Base-by-base conservation (phyloP, 148 eudicot genomes). In the Silene conica region DNA sequence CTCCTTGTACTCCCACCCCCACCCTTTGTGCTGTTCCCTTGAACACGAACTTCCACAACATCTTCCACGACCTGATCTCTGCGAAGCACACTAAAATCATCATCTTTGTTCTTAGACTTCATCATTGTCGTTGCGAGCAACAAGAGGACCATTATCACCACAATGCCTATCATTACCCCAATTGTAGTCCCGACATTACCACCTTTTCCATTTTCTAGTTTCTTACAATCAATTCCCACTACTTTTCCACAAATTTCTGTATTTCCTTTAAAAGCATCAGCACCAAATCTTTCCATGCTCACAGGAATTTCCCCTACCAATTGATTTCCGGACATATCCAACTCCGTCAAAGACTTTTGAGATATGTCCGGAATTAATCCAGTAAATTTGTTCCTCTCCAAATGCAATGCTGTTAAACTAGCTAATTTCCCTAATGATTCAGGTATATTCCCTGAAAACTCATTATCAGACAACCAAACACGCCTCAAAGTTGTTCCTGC, bases 381-480 rank as follows among this genome's bases (percentile, higher is more conserved):
- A 13, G 83, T 80, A 71, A 89, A 89, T 63, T 70, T 62, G 48
- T 89, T 89, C 25, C 63, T 21, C 26, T 88, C 86, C 23, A 88
- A 67, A 61, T 76, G 82, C 6, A 88, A 64, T 5, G 78, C 84
- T 16, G 61, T 72, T 3, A 88, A 74, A 48, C 69, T 56, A 0
- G 56, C 10, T 2, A 88, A 18, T 34, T 74, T 64, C 21, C 69
- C 76, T 2, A 88, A 28, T 0, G 92, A 88, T 0, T 79, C 80
- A 0, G 92, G 89, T 11, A 88, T 82, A 54, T 67, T 78, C 72
- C 92, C 92, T 2, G 85, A 57, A 73, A 88, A 88, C 59, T 78
- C 69, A 67, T 88, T 88, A 19, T 69, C 31, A 1, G 81, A 64
- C 16, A 86, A 74, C 81, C 84, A 79, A 23, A 89, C 13, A 60